phyloP scores from a whole-genome alignment of 768 basidiomycete species.

The Phlegmacium glaucopus region DNA sequence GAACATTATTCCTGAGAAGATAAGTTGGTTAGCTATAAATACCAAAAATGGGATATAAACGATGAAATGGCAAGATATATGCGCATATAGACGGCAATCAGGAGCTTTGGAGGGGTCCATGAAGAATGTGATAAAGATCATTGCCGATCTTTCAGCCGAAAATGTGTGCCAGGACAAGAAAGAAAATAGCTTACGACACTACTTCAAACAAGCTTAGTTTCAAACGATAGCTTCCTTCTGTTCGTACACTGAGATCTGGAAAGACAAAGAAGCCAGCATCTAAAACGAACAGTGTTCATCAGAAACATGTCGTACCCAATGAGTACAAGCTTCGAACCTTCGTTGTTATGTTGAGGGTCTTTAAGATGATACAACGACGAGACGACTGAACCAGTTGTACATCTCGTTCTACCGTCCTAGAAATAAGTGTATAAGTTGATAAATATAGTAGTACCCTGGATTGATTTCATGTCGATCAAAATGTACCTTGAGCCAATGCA shows the following conservation, averaged over 20 bases:
- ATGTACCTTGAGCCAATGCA: conserved; percentile 75
- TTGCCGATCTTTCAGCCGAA: not conserved
- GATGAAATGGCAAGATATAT: not conserved
- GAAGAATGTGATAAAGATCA: not conserved
- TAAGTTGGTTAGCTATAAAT: not conserved
- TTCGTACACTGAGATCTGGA: conserved; percentile 88
- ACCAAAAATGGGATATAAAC: not conserved
- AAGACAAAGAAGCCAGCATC: conserved; percentile 97
- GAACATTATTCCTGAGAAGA: conserved; percentile 66
- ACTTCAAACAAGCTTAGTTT: conserved; percentile 82
- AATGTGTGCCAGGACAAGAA: not conserved
- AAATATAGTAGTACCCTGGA: not conserved
- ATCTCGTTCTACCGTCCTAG: conserved; percentile 86
- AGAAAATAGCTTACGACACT: conserved; percentile 66
- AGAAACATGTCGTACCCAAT: not conserved
- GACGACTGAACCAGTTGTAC: conserved; percentile 89
- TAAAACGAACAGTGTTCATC: conserved; percentile 27
- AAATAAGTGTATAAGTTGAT: conserved; percentile 5
- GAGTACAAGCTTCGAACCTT: conserved; percentile 27
- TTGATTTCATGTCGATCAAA: not conserved
- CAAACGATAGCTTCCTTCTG: conserved; percentile 86
- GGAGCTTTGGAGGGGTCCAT: not conserved
- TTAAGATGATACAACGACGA: conserved; percentile 90
- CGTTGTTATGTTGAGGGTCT: conserved; percentile 52
- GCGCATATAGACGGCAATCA: conserved; percentile 1